Conservation (phyloP, 768 basidiomycete genomes). For the Pisolithus orientalis region DNA sequence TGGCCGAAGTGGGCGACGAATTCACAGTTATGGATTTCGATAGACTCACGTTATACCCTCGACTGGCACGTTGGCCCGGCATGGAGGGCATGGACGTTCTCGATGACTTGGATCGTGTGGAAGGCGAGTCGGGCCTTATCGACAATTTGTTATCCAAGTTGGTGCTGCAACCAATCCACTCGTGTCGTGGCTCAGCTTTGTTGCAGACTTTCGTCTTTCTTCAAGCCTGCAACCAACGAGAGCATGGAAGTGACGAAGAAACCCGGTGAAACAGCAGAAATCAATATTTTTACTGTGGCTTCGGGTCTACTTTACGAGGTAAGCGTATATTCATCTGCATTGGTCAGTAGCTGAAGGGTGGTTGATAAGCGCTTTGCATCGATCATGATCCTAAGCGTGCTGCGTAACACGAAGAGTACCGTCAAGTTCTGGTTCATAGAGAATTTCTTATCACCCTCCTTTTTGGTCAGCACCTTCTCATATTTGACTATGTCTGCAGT, state of each 20-base stretch:
- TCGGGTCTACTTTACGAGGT: constrained; percentile 97
- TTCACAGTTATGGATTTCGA: constrained; percentile 87
- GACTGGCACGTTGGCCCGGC: constrained; percentile 60
- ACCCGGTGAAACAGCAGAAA: constrained; percentile 63
- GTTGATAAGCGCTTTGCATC: constrained; percentile 79
- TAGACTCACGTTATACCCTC: constrained; percentile 83
- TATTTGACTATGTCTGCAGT: background rate
- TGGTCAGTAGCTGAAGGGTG: background rate
- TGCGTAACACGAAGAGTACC: constrained; percentile 87
- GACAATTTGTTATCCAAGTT: constrained; percentile 49
- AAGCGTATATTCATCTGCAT: constrained; percentile 10
- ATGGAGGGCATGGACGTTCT: constrained; percentile 84
- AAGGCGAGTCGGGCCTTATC: constrained; percentile 35
- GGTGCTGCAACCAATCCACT: constrained; percentile 9
- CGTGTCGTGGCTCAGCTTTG: constrained; percentile 3
- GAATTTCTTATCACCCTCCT: constrained; percentile 97
- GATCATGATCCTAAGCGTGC: constrained; percentile 96
- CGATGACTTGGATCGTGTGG: constrained; percentile 33
- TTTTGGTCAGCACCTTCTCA: constrained; percentile 53
- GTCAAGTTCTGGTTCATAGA: constrained; percentile 99
- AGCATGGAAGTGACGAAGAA: constrained; percentile 21
- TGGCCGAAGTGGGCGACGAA: constrained; percentile 63
- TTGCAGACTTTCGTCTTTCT: constrained; percentile 41
- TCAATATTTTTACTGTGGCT: constrained; percentile 98
- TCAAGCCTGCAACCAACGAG: constrained; percentile 25